Evolutionary conservation across 805 yeast species (phyloP), one percentile per base, ranked within the genome.

Genomic region (Hanseniaspora taiwanica): DNA sequence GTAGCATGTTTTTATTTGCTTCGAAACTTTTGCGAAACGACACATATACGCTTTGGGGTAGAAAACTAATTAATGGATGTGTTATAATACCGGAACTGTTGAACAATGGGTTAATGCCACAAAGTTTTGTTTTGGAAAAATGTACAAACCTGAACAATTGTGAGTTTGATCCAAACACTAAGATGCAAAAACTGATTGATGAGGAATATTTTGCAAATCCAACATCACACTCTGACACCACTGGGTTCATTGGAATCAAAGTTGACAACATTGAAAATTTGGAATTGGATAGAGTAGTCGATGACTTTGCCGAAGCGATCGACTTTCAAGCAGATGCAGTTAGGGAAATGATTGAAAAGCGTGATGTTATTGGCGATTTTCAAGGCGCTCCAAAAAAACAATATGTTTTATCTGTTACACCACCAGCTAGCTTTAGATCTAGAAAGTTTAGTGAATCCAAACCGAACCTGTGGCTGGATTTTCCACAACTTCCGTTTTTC

Each of bases 1-100:
- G 77, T 13, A 73, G 77, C 2, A 71, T 70, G 66, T 59, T 68
- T 48, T 71, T 71, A 0, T 49, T 73, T 20, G 73, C 72, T 2
- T 59, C 72, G 5, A 64, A 57, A 36, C 41, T 71, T 1, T 60
- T 72, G 16, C 40, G 47, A 27, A 47, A 60, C 9, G 59, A 63
- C 6, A 46, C 53, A 3, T 68, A 68, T 42, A 44, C 66, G 37
- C 20, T 9, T 20, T 14, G 35, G n/a, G 78, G 72, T 3, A 56
- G 53, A 17, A 54, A 62, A 31, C 42, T 75, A 8, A 63, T 77
- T 0, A 52, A 63, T 35, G 76, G 78, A 6, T 74, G 79, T 49
- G 63, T 61, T 33, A 55, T 65, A 45, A 51, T 74, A 27, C 65
- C 64, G 38, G 54, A 64, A 36, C 52, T 50, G 27, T 61, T 50